These are phyloP conservation scores for Lecanosticta acicola DNA, from an alignment of 2,329 filamentous ascomycete species.

Conservation along the genomic window DNA sequence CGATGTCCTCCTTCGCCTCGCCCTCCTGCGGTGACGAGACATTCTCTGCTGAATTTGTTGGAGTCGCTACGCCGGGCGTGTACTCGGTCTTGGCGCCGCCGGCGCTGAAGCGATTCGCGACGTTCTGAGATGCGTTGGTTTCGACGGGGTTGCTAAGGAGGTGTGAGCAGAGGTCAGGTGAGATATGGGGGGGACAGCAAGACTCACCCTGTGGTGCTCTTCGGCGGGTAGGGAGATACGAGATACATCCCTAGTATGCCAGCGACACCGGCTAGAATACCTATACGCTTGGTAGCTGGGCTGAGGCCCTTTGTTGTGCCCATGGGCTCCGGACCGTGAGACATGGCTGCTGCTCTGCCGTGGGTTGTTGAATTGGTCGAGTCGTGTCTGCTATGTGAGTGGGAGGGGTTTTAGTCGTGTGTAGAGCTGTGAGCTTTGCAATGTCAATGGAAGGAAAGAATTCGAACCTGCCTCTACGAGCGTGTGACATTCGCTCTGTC, in stretches of 20 bases:
- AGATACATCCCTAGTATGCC: neutral
- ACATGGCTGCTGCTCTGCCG: neutral
- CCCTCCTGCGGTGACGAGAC: neutral
- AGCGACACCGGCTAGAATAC: neutral
- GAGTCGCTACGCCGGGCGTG: conserved; percentile 4
- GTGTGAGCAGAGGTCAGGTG: neutral
- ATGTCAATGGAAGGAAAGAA: neutral
- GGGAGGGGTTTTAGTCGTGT: too few species aligned
- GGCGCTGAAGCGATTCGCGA: conserved; percentile 5
- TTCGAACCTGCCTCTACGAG: too few species aligned
- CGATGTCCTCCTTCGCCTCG: neutral
- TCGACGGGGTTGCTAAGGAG: conserved; percentile 4
- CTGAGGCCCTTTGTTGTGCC: neutral
- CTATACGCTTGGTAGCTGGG: neutral
- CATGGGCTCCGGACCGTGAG: neutral
- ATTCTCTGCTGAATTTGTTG: conserved; percentile 1
- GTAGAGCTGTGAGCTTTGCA: too few species aligned
- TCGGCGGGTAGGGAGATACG: neutral
- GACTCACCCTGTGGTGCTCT: neutral
- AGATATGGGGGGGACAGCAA: neutral
- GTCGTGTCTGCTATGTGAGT: neutral
- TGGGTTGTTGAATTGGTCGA: neutral
- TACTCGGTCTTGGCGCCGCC: conserved; percentile 3
- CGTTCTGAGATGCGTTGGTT: conserved; percentile 2
- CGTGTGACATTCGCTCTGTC: too few species aligned